These are phyloP conservation scores for Hanseniaspora hatyaiensis DNA, from an alignment of 805 yeast species.

Conservation along the genomic window DNA sequence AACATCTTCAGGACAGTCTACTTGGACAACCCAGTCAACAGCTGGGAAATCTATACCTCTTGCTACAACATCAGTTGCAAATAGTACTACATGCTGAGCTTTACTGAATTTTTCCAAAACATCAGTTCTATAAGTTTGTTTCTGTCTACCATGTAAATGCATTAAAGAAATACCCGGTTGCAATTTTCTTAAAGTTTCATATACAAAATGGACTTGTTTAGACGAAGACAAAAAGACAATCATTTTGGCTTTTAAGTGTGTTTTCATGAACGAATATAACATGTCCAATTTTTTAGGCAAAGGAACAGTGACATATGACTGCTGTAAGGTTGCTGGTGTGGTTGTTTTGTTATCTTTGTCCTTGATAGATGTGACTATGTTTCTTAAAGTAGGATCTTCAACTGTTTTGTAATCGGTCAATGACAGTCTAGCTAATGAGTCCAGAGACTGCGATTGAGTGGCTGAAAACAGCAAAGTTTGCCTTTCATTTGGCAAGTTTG, in stretches of 20 bases:
- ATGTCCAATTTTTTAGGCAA: slow-evolving; percentile 74
- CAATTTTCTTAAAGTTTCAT: slow-evolving; percentile 71
- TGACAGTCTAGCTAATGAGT: slow-evolving; percentile 67
- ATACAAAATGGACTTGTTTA: slow-evolving; percentile 81
- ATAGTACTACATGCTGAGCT: slow-evolving; percentile 67
- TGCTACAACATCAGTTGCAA: slow-evolving; percentile 87
- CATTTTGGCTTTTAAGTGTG: slow-evolving; percentile 70
- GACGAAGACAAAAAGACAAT: slow-evolving; percentile 78
- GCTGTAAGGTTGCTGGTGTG: slow-evolving; percentile 79
- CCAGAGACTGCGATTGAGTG: slow-evolving; percentile 73
- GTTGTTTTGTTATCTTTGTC: slow-evolving; percentile 22
- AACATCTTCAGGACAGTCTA: slow-evolving; percentile 82
- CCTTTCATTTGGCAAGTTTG: slow-evolving; percentile 64
- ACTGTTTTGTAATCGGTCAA: slow-evolving; percentile 36
- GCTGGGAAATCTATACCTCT: slow-evolving; percentile 88
- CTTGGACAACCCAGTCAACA: slow-evolving; percentile 87
- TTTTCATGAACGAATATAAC: slow-evolving; percentile 72
- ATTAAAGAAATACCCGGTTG: slow-evolving; percentile 85
- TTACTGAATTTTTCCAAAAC: slow-evolving; percentile 66
- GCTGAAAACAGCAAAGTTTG: slow-evolving; percentile 83
- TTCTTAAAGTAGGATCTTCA: slow-evolving; percentile 38
- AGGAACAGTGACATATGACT: slow-evolving; percentile 61
- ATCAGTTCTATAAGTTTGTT: slow-evolving; percentile 79
- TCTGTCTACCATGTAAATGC: slow-evolving; percentile 81
- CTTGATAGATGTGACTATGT: slow-evolving; percentile 40